Evolutionary conservation across 2,329 filamentous ascomycete species (phyloP).

Genomic region (Rachicladosporium sp.): DNA sequence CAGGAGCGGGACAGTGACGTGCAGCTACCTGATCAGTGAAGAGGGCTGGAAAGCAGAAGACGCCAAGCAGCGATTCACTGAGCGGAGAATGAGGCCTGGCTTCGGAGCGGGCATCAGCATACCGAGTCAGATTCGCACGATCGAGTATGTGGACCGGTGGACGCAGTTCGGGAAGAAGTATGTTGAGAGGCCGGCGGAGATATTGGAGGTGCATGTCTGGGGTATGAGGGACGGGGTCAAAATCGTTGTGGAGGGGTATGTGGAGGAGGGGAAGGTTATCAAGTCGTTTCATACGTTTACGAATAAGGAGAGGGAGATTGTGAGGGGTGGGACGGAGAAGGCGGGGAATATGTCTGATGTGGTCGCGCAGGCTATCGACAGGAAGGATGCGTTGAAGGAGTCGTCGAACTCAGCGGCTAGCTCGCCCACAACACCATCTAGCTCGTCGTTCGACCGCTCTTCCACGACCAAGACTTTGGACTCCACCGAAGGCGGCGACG

Average conservation of each 20-base stretch:
- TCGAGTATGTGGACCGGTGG: slow-evolving; percentile 84
- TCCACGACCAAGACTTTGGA: slow-evolving; percentile 3
- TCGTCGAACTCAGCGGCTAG: background rate
- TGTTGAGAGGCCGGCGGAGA: slow-evolving; percentile 68
- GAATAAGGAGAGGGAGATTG: slow-evolving; percentile 56
- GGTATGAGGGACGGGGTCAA: slow-evolving; percentile 80
- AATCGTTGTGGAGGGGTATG: slow-evolving; percentile 70
- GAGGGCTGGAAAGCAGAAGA: slow-evolving; percentile 57
- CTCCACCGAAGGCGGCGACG: slow-evolving; percentile 46
- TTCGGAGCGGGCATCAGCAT: slow-evolving; percentile 89
- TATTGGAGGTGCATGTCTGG: slow-evolving; percentile 83
- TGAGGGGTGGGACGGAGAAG: slow-evolving; percentile 42
- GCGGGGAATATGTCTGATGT: slow-evolving; percentile 31
- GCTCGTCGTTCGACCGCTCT: slow-evolving; percentile 1
- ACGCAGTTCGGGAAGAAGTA: slow-evolving; percentile 64
- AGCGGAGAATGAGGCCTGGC: slow-evolving; percentile 73
- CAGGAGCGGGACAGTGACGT: slow-evolving; percentile 74
- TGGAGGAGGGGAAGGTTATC: slow-evolving; percentile 81
- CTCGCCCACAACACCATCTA: slow-evolving; percentile 4
- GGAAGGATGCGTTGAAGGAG: slow-evolving; percentile 8
- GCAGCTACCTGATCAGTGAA: slow-evolving; percentile 81
- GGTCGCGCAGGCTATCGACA: slow-evolving; percentile 24
- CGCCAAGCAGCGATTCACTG: slow-evolving; percentile 58
- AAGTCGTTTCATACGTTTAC: slow-evolving; percentile 71
- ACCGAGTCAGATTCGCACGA: slow-evolving; percentile 77